A percentile compares a stretch with the other conserved stretches of the same genome.
Conservation (phyloP, 495 filamentous ascomycete genomes). For the Chaetomium tenue region DNA sequence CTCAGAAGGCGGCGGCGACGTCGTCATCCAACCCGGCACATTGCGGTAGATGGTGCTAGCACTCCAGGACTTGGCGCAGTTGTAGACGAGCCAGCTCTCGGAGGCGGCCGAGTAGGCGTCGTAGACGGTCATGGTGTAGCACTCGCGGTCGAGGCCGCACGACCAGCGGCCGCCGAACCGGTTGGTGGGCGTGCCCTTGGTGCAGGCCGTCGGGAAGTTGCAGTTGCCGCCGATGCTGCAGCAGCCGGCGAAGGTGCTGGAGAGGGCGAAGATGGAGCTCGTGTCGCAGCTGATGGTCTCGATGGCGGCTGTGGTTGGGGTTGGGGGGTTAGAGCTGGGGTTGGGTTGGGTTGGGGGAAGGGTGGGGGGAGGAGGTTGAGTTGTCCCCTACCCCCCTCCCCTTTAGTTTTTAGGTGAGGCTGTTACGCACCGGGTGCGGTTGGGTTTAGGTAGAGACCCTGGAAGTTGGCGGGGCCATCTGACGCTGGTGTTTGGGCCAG, state of each 20-base stretch:
- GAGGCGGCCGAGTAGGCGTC: slow-evolving; percentile 13
- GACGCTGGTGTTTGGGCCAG: neutral
- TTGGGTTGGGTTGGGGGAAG: neutral
- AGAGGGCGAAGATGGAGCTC: slow-evolving; percentile 9
- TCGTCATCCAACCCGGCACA: neutral
- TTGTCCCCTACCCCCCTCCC: too few species aligned
- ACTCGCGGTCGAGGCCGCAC: slow-evolving; percentile 9
- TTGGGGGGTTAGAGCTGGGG: neutral
- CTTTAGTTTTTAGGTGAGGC: neutral
- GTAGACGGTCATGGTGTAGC: slow-evolving; percentile 25
- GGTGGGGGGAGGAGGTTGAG: neutral
- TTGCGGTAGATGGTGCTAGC: slow-evolving; percentile 17
- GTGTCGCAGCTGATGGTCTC: slow-evolving; percentile 6
- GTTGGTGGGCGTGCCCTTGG: slow-evolving; percentile 3
- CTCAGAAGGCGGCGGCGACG: too few species aligned
- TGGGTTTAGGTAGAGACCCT: slow-evolving; percentile 12
- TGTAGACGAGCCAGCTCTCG: slow-evolving; percentile 21
- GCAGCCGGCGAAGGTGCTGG: slow-evolving; percentile 1
- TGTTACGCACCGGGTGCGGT: neutral
- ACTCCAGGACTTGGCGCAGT: slow-evolving; percentile 17
- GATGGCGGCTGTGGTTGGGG: neutral
- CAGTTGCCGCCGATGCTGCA: slow-evolving; percentile 13
- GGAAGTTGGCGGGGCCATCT: slow-evolving; percentile 8
- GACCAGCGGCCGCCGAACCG: neutral
- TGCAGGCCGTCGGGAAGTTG: slow-evolving; percentile 15